Evolutionary conservation across 257 asterid genomes (phyloP), one percentile per base, ranked within the genome.

Genomic region (Przewalskia tangutica): DNA sequence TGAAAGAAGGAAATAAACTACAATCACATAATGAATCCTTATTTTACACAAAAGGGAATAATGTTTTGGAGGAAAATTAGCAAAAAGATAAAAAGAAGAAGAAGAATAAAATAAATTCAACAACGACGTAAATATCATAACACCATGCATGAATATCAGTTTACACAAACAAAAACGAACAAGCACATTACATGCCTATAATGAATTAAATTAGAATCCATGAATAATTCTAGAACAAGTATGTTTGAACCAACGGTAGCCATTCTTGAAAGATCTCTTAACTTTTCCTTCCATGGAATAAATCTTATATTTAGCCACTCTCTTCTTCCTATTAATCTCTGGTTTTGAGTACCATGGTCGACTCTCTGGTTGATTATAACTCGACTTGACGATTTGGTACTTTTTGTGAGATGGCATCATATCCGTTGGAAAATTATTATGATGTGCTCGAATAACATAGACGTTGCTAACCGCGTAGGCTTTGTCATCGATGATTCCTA

Each of bases 231-330:
- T 90, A 4, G 90, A 83, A 77, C 94, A 93, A 4, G 84, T 87
- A 8, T 64, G 86, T 86, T 90, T 92, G 82, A 94, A 59, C 97
- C 94, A 93, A 84, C 93, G 88, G 11, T 89, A 17, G 2, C 97
- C 88, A 16, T 88, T 87, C 71, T 84, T 87, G 60, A 87, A 82
- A 23, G 90, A 88, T 32, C 70, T 82, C 90, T 93, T 94, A 38
- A 91, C 82, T 84, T 93, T 89, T 23, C 95, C 93, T 86, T 94
- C 97, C 7, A 90, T 83, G 3, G 97, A 84, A 82, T 91, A 94
- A 56, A 88, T 40, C 54, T 91, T 93, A 84, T 94, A 94, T 73
- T 84, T 87, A 36, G 90, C 89, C 5, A 92, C 84, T 82, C 98
- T 90, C 80, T 84, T 94, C 80, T 83, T 90, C 38, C 95, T 88